Conservation (phyloP, 2,329 filamentous ascomycete species). For the Curvularia lunata region DNA sequence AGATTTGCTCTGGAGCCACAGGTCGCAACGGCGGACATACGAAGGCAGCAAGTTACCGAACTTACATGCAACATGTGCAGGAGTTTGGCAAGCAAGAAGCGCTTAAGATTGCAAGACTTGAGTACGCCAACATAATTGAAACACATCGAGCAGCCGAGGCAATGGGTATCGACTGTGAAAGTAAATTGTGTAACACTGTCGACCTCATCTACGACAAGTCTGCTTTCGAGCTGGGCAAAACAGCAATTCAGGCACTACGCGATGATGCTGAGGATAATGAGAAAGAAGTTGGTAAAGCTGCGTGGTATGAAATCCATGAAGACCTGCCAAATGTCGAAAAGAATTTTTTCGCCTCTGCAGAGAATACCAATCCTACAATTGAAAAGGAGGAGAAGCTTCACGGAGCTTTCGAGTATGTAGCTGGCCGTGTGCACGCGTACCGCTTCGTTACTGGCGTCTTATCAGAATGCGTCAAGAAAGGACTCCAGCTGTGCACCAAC, state of each 20-base stretch:
- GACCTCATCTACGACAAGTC: conserved; percentile 62
- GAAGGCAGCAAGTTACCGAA: conserved; percentile 59
- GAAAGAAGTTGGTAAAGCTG: conserved; percentile 31
- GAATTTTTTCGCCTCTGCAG: conserved; percentile 26
- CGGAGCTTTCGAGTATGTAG: conserved; percentile 43
- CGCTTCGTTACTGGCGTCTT: conserved; percentile 39
- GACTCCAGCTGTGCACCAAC: conserved; percentile 38
- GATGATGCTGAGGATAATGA: conserved; percentile 34
- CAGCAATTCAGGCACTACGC: conserved; percentile 32
- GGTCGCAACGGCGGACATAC: conserved; percentile 57
- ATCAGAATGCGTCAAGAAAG: conserved; percentile 33
- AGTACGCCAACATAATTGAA: conserved; percentile 57
- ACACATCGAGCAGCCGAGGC: conserved; percentile 61
- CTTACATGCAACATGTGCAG: conserved; percentile 57
- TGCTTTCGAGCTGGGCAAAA: conserved; percentile 38
- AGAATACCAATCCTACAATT: conserved; percentile 28
- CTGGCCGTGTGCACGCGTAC: conserved; percentile 44
- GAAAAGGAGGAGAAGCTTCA: conserved; percentile 27
- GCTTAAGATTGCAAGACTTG: conserved; percentile 50
- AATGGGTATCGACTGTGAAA: conserved; percentile 56
- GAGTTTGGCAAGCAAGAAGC: conserved; percentile 59
- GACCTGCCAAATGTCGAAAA: conserved; percentile 16
- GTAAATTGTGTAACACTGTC: conserved; percentile 59
- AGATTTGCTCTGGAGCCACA: conserved; percentile 50
- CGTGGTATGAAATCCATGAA: conserved; percentile 37